Percentiles rank a stretch among this genome's conserved stretches.
Evolutionary conservation across 495 filamentous ascomycete genomes (phyloP).

Genomic region (Aeminium ludgeri): DNA sequence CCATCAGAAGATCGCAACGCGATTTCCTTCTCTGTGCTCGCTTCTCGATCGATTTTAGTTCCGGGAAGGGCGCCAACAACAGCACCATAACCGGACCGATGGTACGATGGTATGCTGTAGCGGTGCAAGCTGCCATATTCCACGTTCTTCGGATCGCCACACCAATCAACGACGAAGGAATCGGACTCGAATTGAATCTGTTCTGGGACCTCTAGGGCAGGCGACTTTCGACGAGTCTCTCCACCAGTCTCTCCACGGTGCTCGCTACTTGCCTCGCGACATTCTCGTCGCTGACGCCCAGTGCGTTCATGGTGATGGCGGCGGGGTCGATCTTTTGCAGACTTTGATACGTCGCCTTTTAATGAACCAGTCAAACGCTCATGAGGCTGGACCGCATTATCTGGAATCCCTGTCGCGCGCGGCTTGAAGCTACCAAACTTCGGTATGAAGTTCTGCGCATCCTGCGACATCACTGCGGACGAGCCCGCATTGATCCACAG

Average conservation of each 20-base stretch:
- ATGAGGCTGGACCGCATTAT: too few species aligned
- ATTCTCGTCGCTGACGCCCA: too few species aligned
- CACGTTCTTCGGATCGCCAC: constrained; percentile 45
- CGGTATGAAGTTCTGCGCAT: constrained; percentile 2
- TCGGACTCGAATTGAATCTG: constrained; percentile 1
- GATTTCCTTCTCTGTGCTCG: constrained; percentile 6
- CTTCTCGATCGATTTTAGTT: constrained; percentile 6
- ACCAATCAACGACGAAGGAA: constrained; percentile 19
- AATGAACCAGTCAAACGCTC: too few species aligned
- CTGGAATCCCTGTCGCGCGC: constrained; percentile 4
- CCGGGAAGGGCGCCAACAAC: constrained; percentile 32
- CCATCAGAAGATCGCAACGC: background rate
- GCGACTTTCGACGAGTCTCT: too few species aligned
- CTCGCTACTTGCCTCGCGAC: too few species aligned
- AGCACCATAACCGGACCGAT: constrained; percentile 39
- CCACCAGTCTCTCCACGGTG: too few species aligned
- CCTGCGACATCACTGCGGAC: background rate
- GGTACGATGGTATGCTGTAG: constrained; percentile 43
- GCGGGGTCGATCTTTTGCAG: too few species aligned
- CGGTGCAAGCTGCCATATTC: constrained; percentile 44
- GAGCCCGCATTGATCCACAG: background rate
- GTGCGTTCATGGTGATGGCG: too few species aligned
- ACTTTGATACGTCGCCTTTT: too few species aligned
- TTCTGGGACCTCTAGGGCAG: background rate
- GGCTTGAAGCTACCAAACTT: constrained; percentile 21